Conservation (phyloP, 1,139 yeast genomes). For the Suhomyces bokatorum region DNA sequence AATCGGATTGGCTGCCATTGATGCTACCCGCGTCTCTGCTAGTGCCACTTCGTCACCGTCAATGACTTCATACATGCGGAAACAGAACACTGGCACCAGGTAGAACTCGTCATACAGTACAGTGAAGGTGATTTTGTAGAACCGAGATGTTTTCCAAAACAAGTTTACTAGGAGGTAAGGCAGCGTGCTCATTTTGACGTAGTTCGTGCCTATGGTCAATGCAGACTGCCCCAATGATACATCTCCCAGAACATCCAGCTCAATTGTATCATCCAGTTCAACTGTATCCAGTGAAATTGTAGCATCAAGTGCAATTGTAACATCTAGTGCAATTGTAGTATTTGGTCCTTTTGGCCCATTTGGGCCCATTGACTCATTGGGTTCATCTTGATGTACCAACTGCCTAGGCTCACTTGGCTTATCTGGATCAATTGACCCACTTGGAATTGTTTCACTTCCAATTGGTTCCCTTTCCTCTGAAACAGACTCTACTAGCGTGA, state of each 20-base stretch:
- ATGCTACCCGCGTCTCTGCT: not conserved
- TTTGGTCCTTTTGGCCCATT: too few species aligned
- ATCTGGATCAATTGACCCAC: not conserved
- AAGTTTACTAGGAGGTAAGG: conserved; percentile 4
- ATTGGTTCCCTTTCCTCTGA: not conserved
- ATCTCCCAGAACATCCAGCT: not conserved
- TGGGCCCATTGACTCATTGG: too few species aligned
- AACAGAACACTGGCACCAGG: conserved; percentile 34
- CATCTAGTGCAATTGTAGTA: too few species aligned
- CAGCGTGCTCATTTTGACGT: not conserved
- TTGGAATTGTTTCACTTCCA: not conserved
- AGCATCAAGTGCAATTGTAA: too few species aligned
- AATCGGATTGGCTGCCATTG: not conserved
- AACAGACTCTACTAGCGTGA: too few species aligned
- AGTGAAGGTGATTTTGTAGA: conserved; percentile 22
- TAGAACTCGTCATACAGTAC: conserved; percentile 34
- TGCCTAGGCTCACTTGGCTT: too few species aligned
- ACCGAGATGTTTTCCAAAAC: not conserved
- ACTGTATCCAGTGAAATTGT: too few species aligned
- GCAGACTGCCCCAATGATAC: not conserved
- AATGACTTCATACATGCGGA: conserved; percentile 16
- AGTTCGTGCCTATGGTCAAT: not conserved
- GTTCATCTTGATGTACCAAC: too few species aligned
- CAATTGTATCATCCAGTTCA: too few species aligned
- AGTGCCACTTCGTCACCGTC: conserved; percentile 4